phyloP scores from a whole-genome alignment of 1,284 basidiomycete species.

The Papiliotrema terrestris region DNA sequence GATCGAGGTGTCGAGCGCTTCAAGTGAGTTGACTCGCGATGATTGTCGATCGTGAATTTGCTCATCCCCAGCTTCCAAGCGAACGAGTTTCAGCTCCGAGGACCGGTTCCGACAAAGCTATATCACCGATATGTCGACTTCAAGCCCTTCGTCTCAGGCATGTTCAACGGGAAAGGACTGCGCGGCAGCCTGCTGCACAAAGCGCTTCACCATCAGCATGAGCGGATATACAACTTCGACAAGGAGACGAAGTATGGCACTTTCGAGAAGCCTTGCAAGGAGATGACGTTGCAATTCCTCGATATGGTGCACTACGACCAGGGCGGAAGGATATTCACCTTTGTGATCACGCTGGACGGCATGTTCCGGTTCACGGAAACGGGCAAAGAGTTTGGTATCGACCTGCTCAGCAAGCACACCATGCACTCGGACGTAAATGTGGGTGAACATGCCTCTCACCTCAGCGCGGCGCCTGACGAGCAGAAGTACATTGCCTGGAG shows the following conservation, averaged over 20 bases:
- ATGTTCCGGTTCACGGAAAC: slow-evolving; percentile 56
- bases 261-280: slow-evolving; percentile 30
- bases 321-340: slow-evolving; percentile 53
- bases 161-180: slow-evolving; percentile 51
- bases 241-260: slow-evolving; percentile 48
- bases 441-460: slow-evolving; percentile 7
- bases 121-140: slow-evolving; percentile 55
- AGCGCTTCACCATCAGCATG: slow-evolving; percentile 52
- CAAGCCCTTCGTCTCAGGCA: slow-evolving; percentile 50
- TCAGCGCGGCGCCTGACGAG: not conserved
- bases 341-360: slow-evolving; percentile 53
- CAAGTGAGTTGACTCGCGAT: slow-evolving; percentile 25
- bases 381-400: slow-evolving; percentile 54
- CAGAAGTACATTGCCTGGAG: slow-evolving; percentile 43
- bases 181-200: slow-evolving; percentile 50
- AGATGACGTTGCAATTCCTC: slow-evolving; percentile 51
- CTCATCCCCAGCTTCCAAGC: slow-evolving; percentile 51
- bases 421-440: slow-evolving; percentile 56
- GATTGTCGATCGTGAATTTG: not conserved
- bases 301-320: slow-evolving; percentile 52
- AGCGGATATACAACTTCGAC: slow-evolving; percentile 52
- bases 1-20: slow-evolving; percentile 25
- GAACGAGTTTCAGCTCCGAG: slow-evolving; percentile 53
- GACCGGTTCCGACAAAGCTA: slow-evolving; percentile 52
- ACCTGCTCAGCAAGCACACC: slow-evolving; percentile 55